phyloP scores from a whole-genome alignment of 139 green algal genomes.

The Volvox reticuliferus region DNA sequence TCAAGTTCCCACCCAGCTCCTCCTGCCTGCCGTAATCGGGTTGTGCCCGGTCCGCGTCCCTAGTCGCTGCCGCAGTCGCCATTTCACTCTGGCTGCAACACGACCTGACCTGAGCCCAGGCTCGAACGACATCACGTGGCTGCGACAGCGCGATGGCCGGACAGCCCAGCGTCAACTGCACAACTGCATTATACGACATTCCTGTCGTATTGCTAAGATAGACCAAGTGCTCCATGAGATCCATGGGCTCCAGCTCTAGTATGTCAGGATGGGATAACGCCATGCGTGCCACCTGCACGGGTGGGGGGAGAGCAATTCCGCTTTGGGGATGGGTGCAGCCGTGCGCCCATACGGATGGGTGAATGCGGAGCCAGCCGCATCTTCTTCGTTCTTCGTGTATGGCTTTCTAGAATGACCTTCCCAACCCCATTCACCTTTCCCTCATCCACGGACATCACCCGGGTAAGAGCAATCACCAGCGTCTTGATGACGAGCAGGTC shows the following conservation, averaged over 20 bases:
- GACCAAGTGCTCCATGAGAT: slow-evolving; percentile 13
- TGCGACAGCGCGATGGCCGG: background rate
- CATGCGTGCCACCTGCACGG: background rate
- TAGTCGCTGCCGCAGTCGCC: background rate
- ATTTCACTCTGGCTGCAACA: background rate
- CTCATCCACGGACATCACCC: slow-evolving; percentile 16
- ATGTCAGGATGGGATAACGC: slow-evolving; percentile 21
- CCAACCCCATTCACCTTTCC: background rate
- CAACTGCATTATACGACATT: background rate
- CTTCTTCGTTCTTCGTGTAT: too few species aligned
- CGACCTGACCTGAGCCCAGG: slow-evolving; percentile 1
- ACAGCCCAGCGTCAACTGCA: background rate
- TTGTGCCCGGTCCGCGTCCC: background rate
- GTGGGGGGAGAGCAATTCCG: background rate
- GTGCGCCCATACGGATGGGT: background rate
- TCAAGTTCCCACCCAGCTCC: background rate
- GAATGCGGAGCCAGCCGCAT: too few species aligned
- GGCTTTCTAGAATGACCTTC: too few species aligned
- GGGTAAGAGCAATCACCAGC: background rate
- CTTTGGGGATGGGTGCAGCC: too few species aligned
- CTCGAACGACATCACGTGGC: slow-evolving; percentile 13
- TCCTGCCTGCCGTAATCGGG: too few species aligned
- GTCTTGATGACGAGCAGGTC: background rate
- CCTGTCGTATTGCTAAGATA: slow-evolving; percentile 10
- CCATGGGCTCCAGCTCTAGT: slow-evolving; percentile 1